Evolutionary conservation across 192 early-diverging fungal species (phyloP), one percentile per base, ranked within the genome.

Genomic region (Linnemannia elongata): DNA sequence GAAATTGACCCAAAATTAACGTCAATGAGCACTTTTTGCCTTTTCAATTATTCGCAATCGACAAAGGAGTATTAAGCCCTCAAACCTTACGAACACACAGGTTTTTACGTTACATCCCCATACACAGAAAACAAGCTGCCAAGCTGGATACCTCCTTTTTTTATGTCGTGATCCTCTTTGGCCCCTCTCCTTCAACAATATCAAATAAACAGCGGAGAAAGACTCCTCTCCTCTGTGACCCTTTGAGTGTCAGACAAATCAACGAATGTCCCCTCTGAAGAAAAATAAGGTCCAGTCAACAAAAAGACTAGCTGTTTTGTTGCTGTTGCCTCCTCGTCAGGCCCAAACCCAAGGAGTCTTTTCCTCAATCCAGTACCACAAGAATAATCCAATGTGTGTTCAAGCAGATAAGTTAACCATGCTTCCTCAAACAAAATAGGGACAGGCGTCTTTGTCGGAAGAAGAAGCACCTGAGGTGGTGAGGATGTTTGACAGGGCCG

Each of bases 71-170:
- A 52, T 4, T 4, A 66, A 30, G 60, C 30, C 60, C 12, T 30
- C n/a, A 33, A 66, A 33, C 12, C 60, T 66, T 66, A 66, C 60
- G 24, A 57, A 27, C n/a, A 57, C 24, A 17, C 49, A 54, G 4
- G 45, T 75, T 49, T n/a, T 47, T 20, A 54, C 35, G 17, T 49
- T 52, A 18, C 24, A 27, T 41, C 75, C 38, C 57, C 54, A 63
- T 38, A 52, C 49, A 52, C 49, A 18, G 3, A 30, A 2, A 66
- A 4, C 15, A 33, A 10, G 12, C 60, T 35, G 60, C 75, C 75
- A 44, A 47, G 44, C 27, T 30, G 76, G 76, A 22, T 69, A 6
- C 63, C 55, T 69, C 76, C 76, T 77, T 77, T 77, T 68, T 44
- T 69, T 33, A 35, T 33, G 27, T 3, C 3, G 30, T 33, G 30